A percentile compares a stretch with the other conserved stretches of the same genome.
Evolutionary conservation across 140 eudicot genomes (phyloP).

Genomic region (Oenanthe javanica): DNA sequence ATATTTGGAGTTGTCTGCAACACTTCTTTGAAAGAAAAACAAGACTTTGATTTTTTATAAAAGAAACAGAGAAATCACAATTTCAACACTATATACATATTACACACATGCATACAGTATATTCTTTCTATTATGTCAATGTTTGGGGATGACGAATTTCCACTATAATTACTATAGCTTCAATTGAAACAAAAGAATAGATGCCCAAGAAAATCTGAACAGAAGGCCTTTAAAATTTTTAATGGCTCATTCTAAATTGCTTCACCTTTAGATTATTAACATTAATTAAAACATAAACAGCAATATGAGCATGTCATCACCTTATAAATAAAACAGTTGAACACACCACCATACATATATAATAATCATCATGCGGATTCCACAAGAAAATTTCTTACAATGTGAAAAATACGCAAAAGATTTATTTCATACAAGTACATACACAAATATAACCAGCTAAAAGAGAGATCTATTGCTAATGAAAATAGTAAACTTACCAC

Average conservation of each 20-base stretch:
- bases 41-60: neutral
- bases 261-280: neutral
- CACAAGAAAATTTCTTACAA: neutral
- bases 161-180: neutral
- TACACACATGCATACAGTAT: neutral
- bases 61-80: neutral
- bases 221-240: neutral
- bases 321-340: neutral
- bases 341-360: neutral
- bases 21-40: neutral
- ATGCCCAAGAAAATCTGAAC: neutral
- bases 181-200: neutral
- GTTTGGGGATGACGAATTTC: neutral
- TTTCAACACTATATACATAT: neutral
- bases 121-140: neutral
- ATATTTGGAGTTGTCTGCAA: neutral
- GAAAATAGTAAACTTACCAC: constrained; percentile 36
- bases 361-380: neutral
- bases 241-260: neutral
- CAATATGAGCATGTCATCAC: neutral
- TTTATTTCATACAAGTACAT: neutral
- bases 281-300: neutral
- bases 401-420: neutral
- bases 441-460: neutral
- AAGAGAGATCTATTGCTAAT: neutral